Base-by-base conservation (phyloP, 1,139 yeast genomes). In the Saccharomycopsis hybrid region DNA sequence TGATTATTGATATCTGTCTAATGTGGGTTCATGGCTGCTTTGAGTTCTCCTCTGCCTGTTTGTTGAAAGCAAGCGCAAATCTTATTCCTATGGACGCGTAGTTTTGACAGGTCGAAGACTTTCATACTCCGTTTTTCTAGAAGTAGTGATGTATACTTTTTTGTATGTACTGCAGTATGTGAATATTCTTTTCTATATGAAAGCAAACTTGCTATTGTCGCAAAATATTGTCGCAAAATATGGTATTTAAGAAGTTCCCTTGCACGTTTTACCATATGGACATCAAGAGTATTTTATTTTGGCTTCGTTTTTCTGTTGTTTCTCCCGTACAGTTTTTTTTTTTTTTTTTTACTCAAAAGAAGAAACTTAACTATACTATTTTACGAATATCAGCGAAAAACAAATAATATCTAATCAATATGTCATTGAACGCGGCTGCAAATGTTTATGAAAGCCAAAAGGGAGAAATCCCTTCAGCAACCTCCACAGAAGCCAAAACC, bases 391-490 rank as follows among this genome's bases (percentile, higher is more conserved):
- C 18, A 18, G 18, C 18, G 18, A 18, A 18, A 18, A 18, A 18
- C 18, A 18, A 18, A 18, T 18, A 18, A 18, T 18, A 18, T 18
- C 18, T 18, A 18, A 18, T 18, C 35, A 36, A 36, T 24, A 36
- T 36, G 39, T 36, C 39, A 36, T 13, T 36, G n/a, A 36, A 36
- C 39, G 39, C 39, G 5, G 39, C 39, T 11, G 39, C 39, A 9
- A 36, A 36, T n/a, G 24, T 36, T 36, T 5, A 9, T 9, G 39
- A 36, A 24, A 36, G 13, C 39, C 39, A 36, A 9, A 36, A 11
- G 18, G 39, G 13, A 13, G 39, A 36, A 11, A 36, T 36, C 13
- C 39, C 39, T 8, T 36, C 39, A 8, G 24, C 5, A 1, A 24
- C 24, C 24, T 5, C 39, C 7, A n/a, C 13, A 5, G 7, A 9